Evolutionary conservation across 257 asterid genomes (phyloP), one percentile per base, ranked within the genome.

Genomic region (Nicotiana attenuata): DNA sequence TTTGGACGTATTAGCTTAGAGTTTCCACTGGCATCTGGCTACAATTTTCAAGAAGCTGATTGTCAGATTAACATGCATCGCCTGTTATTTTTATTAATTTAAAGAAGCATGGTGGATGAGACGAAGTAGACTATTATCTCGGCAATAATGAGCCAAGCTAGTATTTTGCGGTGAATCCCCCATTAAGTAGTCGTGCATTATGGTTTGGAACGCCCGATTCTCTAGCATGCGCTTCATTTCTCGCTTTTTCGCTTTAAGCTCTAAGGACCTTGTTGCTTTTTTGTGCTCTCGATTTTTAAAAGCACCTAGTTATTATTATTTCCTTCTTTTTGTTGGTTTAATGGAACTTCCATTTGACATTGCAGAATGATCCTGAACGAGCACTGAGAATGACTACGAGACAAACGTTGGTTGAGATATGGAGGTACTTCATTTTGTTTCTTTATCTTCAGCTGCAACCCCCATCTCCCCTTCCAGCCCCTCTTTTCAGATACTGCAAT

Each of bases 341-440:
- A 22, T 81, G 53, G 28, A 67, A 50, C 15, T 81, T 78, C 76
- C 56, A 56, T 80, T 38, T 71, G 50, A 7, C 45, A 59, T 83
- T 59, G 24, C 88, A 92, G 98, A 92, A 92, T 50, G 97, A 94
- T 81, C 92, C 97, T 24, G 86, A 47, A 55, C 85, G 98, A 81
- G 92, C 88, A 56, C 80, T 89, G 87, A 88, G 69, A 24, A 94
- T 94, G 98, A 91, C 97, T 3, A 91, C 92, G 59, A 86, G 90
- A 76, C 91, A 85, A 84, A 92, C 95, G 3, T 84, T 94, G 87
- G 55, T 81, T 5, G 98, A 94, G 69, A 92, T 94, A 68, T 92
- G 92, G 98, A 90, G 98, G 98, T 93, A 89, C 24, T n/a, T 33
- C 19, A 38, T 14, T 78, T 47, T 78, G 11, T 60, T 35, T 17